phyloP scores from a whole-genome alignment of 768 basidiomycete genomes.

The Pleurotus tuber-regium region DNA sequence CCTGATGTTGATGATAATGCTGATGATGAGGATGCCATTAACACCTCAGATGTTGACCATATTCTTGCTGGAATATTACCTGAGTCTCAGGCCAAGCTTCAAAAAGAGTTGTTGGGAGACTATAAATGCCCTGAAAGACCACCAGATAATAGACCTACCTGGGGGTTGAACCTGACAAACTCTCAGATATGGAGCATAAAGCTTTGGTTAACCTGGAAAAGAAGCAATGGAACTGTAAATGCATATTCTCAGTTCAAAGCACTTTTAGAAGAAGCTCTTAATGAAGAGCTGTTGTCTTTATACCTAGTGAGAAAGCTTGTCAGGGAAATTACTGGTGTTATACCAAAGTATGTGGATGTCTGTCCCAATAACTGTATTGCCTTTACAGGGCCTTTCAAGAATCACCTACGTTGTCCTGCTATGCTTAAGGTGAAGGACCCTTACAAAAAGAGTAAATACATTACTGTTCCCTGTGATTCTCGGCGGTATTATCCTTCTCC shows the following conservation, averaged over 20 bases:
- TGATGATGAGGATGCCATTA: no score
- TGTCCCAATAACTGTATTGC: constrained; percentile 25
- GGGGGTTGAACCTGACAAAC: constrained; percentile 2
- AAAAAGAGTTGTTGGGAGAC: neutral
- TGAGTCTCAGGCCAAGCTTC: neutral
- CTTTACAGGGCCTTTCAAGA: constrained; percentile 20
- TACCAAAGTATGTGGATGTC: constrained; percentile 19
- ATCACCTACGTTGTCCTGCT: constrained; percentile 15
- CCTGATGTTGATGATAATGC: no score
- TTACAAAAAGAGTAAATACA: neutral
- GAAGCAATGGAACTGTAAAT: constrained; percentile 21
- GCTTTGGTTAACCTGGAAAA: constrained; percentile 22
- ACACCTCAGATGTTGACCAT: no score
- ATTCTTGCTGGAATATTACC: no score
- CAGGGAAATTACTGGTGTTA: constrained; percentile 14
- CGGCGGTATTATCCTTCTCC: constrained; percentile 10
- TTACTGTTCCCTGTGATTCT: constrained; percentile 11
- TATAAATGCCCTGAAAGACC: neutral
- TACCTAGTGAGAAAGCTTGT: constrained; percentile 18
- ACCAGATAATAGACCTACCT: neutral
- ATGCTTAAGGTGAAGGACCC: constrained; percentile 8
- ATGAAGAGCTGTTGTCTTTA: constrained; percentile 17
- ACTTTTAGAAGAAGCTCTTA: constrained; percentile 17
- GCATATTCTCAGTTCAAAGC: constrained; percentile 19
- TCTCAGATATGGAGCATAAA: constrained; percentile 14